Conservation (phyloP, 2,329 filamentous ascomycete species). For the Cercospora sp. region DNA sequence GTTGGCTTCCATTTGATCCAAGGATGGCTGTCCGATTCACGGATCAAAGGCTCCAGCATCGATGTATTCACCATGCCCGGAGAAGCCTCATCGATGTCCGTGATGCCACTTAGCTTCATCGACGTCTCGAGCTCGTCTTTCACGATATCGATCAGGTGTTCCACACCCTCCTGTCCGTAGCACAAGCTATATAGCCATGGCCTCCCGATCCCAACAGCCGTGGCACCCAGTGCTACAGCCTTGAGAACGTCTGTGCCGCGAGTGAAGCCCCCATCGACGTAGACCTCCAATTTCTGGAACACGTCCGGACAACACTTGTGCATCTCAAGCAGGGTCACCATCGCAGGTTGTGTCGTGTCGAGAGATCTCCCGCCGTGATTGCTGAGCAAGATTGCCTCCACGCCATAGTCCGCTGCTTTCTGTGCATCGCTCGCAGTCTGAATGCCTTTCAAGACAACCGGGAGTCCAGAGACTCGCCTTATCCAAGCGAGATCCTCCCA, state of each 20-base stretch:
- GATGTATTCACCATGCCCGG: slow-evolving; percentile 57
- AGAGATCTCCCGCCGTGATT: slow-evolving; percentile 56
- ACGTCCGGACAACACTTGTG: slow-evolving; percentile 61
- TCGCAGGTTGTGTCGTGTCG: slow-evolving; percentile 52
- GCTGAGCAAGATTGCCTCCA: slow-evolving; percentile 53
- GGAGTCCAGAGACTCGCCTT: slow-evolving; percentile 61
- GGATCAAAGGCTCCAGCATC: slow-evolving; percentile 28
- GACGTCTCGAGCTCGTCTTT: slow-evolving; percentile 63
- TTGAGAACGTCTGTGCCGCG: slow-evolving; percentile 54
- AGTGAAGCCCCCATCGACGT: slow-evolving; percentile 55
- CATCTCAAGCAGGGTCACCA: slow-evolving; percentile 63
- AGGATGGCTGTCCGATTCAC: slow-evolving; percentile 23
- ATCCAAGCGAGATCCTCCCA: slow-evolving; percentile 65
- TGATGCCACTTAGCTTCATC: slow-evolving; percentile 66
- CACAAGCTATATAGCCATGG: slow-evolving; percentile 61
- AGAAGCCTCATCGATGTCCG: slow-evolving; percentile 59
- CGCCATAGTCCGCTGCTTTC: slow-evolving; percentile 47
- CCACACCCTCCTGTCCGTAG: slow-evolving; percentile 57
- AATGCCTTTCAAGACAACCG: slow-evolving; percentile 63
- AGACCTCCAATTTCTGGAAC: slow-evolving; percentile 49
- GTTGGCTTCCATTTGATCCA: slow-evolving; percentile 30
- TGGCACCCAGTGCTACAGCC: slow-evolving; percentile 56
- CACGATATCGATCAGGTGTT: slow-evolving; percentile 40
- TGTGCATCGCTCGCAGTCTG: slow-evolving; percentile 53
- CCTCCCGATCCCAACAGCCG: slow-evolving; percentile 58